Evolutionary conservation across 1,139 yeast species (phyloP).

Genomic region (Geotrichum phurueaensis): DNA sequence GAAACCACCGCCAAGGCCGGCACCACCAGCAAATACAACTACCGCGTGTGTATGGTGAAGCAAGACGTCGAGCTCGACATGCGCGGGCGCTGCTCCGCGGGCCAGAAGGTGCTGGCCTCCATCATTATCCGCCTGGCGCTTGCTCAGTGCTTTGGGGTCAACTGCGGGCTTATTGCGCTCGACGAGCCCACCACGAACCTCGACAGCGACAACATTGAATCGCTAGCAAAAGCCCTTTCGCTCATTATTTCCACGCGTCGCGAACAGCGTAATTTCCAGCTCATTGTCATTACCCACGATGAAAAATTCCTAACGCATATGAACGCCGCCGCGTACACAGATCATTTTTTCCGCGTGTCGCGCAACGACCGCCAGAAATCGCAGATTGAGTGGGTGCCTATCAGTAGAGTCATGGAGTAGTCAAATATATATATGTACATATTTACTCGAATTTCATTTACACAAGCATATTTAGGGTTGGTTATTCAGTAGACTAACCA

Average conservation of each 20-base stretch:
- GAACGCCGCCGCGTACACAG: slow-evolving; percentile 83
- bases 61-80: slow-evolving; percentile 89
- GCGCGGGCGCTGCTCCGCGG: slow-evolving; percentile 98
- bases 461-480: too few species aligned
- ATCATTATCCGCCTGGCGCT: slow-evolving; percentile 85
- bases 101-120: slow-evolving; percentile 91
- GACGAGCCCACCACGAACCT: slow-evolving; percentile 98
- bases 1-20: slow-evolving; percentile 39
- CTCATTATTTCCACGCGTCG: slow-evolving; percentile 69
- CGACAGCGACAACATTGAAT: slow-evolving; percentile 82
- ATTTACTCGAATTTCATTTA: neutral
- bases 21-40: slow-evolving; percentile 64
- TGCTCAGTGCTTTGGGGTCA: slow-evolving; percentile 92
- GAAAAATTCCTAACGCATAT: slow-evolving; percentile 81
- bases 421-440: neutral
- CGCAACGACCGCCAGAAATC: slow-evolving; percentile 80
- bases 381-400: slow-evolving; percentile 47
- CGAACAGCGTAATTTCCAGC: slow-evolving; percentile 80
- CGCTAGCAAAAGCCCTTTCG: slow-evolving; percentile 75
- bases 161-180: slow-evolving; percentile 90
- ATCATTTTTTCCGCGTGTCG: slow-evolving; percentile 74
- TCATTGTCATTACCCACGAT: slow-evolving; percentile 93
- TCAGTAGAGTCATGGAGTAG: slow-evolving; percentile 24
- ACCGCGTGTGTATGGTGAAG: slow-evolving; percentile 92
- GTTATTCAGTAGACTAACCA: too few species aligned